Base-by-base conservation (phyloP, 2,329 filamentous ascomycete species). In the Myriosclerotinia scirpicola region DNA sequence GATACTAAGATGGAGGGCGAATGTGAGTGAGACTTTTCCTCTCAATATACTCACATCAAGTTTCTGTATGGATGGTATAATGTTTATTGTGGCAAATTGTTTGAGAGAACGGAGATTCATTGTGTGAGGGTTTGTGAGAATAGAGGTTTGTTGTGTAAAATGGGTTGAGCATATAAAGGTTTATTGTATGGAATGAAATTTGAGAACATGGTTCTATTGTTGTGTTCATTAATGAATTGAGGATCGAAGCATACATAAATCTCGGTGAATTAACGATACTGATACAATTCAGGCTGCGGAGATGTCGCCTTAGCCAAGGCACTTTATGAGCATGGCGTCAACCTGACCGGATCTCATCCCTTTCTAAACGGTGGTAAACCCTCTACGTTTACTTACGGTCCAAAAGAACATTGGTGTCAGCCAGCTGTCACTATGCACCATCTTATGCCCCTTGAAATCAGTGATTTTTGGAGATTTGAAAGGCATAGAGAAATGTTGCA, bases 361-460 rank as follows among this genome's bases (percentile, higher is more conserved):
- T 81, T 82, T 54, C 79, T 86, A 71, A 84, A 85, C 69, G 83
- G 82, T 67, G 83, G 86, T 70, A 84, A 84, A 72, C 82, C 82
- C 5, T 80, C 77, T 48, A 83, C 81, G 12, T 85, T 77, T 55
- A 71, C 73, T 1, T 73, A 72, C 60, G 70, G 70, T 6, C 69
- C 70, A 11, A 50, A 56, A 5, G 84, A 77, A 53, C 67, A 84
- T 68, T 86, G 84, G 83, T 86, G 84, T 68, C 81, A 85, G 71
- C 83, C 84, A 6, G 78, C 84, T n/a, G 73, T 86, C 52, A 84
- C 83, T 4, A 84, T 86, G 82, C 83, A 85, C 70, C 82, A 85
- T 71, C 80, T 86, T 74, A 80, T 80, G 56, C 78, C 82, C 11
- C 80, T 83, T 70, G 83, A 86, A 71, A 79, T 85, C 55, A 82